Conservation (phyloP, 1,284 basidiomycete species). For the Apiotrichum laibachii region DNA sequence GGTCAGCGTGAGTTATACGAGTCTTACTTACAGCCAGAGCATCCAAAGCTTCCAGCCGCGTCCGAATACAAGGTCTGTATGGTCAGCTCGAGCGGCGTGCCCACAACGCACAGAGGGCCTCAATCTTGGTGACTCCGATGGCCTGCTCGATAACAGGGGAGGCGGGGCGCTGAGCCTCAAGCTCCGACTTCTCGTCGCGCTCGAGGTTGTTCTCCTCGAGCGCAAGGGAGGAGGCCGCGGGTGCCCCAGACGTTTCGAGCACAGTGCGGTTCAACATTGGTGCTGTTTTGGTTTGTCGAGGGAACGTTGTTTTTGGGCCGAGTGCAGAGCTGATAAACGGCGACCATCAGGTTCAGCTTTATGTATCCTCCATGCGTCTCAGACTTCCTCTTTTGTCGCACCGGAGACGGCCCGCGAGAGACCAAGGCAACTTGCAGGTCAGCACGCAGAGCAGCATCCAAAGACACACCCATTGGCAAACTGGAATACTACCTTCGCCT, state of each 20-base stretch:
- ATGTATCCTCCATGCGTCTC: neutral
- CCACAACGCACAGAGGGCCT: conserved; percentile 31
- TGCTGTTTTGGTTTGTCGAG: neutral
- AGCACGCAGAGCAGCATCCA: too few species aligned
- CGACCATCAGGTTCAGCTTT: neutral
- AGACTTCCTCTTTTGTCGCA: too few species aligned
- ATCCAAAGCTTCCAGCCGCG: conserved; percentile 27
- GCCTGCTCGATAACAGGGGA: conserved; percentile 21
- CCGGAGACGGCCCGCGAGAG: too few species aligned
- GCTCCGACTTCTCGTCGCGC: neutral
- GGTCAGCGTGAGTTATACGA: neutral
- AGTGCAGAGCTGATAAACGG: neutral
- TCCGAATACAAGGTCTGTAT: conserved; percentile 35
- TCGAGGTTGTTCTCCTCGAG: neutral
- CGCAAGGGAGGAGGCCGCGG: neutral
- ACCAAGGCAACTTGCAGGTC: too few species aligned
- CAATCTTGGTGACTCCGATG: conserved; percentile 43
- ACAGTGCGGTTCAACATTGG: neutral
- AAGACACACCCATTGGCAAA: too few species aligned
- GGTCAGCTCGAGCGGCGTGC: neutral
- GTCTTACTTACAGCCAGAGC: conserved; percentile 25
- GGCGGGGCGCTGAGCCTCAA: neutral
- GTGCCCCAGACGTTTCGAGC: neutral
- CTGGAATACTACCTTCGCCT: neutral
- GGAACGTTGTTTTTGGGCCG: neutral